Conservation (phyloP, 805 yeast genomes). For the Saccharomyces kudriavzevii region DNA sequence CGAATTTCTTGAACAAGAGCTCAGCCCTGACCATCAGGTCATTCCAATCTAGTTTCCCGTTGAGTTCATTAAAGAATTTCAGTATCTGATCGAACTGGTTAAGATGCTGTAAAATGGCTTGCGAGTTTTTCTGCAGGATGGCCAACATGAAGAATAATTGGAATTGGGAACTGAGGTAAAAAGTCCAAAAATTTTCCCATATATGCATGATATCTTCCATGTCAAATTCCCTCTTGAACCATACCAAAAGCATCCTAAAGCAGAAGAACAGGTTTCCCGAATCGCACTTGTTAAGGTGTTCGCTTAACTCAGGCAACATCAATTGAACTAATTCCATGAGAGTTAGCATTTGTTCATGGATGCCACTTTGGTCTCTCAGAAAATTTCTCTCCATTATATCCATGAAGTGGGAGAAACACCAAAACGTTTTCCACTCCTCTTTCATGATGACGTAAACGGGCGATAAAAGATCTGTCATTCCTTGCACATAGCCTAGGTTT, state of each 20-base stretch:
- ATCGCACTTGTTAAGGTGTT: conserved; percentile 80
- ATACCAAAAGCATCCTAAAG: conserved; percentile 88
- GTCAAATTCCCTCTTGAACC: conserved; percentile 87
- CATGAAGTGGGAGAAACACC: conserved; percentile 86
- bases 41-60: conserved; percentile 64
- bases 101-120: conserved; percentile 65
- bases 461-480: conserved; percentile 89
- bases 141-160: conserved; percentile 83
- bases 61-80: conserved; percentile 85
- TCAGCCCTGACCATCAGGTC: conserved; percentile 81
- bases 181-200: conserved; percentile 95
- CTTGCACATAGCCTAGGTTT: conserved; percentile 92
- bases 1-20: conserved; percentile 68
- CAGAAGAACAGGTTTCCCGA: conserved; percentile 87
- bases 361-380: conserved; percentile 84
- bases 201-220: conserved; percentile 67
- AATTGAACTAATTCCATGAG: conserved; percentile 80
- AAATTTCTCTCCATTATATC: conserved; percentile 92
- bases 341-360: conserved; percentile 78
- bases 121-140: conserved; percentile 78
- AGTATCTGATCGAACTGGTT: conserved; percentile 82
- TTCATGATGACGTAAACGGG: conserved; percentile 62
- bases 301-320: conserved; percentile 77
- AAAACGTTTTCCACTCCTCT: conserved; percentile 76
- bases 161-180: conserved; percentile 76